Conservation (phyloP, 495 filamentous ascomycete species). For the Penicillium coprophilum region DNA sequence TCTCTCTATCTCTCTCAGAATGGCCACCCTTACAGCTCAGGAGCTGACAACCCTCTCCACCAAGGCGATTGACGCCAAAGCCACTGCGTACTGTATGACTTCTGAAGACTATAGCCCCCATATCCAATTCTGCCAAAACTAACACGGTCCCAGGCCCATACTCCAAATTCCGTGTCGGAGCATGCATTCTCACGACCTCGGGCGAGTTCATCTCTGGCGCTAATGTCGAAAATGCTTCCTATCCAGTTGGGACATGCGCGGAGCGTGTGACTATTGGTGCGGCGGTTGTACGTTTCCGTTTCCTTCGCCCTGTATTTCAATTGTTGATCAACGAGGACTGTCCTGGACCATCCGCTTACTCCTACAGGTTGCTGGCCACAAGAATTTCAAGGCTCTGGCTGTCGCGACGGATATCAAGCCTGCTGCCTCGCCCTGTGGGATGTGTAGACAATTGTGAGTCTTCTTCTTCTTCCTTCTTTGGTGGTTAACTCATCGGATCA, state of each 20-base stretch:
- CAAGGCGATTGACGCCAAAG: conserved; percentile 65
- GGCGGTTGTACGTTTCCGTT: conserved; percentile 62
- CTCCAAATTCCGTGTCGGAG: conserved; percentile 89
- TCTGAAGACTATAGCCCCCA: no score
- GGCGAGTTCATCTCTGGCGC: conserved; percentile 69
- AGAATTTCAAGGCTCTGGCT: conserved; percentile 75
- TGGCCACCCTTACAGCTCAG: conserved; percentile 24
- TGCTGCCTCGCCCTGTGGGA: conserved; percentile 72
- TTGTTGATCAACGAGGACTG: background rate
- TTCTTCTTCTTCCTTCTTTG: background rate
- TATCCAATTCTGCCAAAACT: conserved; percentile 1
- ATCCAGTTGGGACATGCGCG: conserved; percentile 92
- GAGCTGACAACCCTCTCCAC: conserved; percentile 62
- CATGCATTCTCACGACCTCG: conserved; percentile 66
- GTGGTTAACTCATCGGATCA: background rate
- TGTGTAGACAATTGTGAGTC: conserved; percentile 53
- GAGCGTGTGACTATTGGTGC: conserved; percentile 81
- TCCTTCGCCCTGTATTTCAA: background rate
- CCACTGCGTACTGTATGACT: conserved; percentile 70
- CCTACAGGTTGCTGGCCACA: conserved; percentile 59
- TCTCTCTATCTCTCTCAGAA: background rate
- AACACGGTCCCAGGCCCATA: conserved; percentile 64
- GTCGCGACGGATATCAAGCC: conserved; percentile 78
- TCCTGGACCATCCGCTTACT: conserved; percentile 7
- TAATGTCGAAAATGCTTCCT: conserved; percentile 93